These are phyloP conservation scores for Saxophila tyrrhenica DNA, from an alignment of 495 filamentous ascomycete genomes.

Conservation along the genomic window DNA sequence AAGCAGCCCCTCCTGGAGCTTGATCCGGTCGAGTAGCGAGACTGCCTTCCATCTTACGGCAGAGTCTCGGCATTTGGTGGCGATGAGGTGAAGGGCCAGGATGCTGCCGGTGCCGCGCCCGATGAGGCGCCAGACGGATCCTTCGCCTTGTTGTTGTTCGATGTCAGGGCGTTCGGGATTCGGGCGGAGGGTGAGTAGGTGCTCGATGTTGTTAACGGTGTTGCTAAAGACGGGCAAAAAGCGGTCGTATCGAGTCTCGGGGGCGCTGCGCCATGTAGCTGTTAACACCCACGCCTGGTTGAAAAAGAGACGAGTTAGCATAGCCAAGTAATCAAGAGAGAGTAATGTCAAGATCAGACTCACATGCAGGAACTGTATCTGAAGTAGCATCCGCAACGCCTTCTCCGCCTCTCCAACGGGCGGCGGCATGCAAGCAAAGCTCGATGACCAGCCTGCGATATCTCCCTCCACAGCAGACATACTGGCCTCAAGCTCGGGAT, in stretches of 20 bases:
- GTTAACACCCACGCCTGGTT: background rate
- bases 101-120: background rate
- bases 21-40: background rate
- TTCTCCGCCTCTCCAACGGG: background rate
- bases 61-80: background rate
- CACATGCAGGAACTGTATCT: background rate
- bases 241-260: background rate
- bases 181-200: background rate
- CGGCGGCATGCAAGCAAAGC: background rate
- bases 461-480: background rate
- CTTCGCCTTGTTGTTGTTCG: background rate
- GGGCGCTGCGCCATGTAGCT: background rate
- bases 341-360: background rate
- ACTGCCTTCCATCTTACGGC: background rate
- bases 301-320: background rate
- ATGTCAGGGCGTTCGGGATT: background rate
- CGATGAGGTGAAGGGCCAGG: background rate
- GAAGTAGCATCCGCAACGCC: background rate
- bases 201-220: background rate
- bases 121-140: background rate
- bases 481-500: background rate
- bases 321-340: background rate
- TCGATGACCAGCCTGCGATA: background rate
- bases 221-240: background rate
- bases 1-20: background rate